Evolutionary conservation across 2,329 filamentous ascomycete genomes (phyloP).

Genomic region (Fusarium irregulare): DNA sequence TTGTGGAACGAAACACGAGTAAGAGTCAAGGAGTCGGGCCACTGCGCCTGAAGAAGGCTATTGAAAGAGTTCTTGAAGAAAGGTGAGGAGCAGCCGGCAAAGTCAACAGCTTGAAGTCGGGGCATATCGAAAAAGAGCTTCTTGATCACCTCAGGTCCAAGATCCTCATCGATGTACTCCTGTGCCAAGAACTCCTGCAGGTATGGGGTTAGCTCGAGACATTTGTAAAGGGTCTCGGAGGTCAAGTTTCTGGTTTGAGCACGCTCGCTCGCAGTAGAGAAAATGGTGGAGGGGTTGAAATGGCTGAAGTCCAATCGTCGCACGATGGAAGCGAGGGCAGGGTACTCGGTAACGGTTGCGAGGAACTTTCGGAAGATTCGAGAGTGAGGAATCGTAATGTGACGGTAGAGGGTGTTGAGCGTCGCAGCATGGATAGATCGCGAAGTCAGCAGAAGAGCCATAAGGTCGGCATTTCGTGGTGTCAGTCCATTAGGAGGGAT

Average conservation of each 20-base stretch:
- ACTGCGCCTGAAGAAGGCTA: constrained; percentile 63
- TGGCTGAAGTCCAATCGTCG: constrained; percentile 86
- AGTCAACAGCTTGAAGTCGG: constrained; percentile 75
- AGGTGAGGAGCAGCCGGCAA: constrained; percentile 78
- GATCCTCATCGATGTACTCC: constrained; percentile 83
- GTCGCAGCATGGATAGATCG: constrained; percentile 78
- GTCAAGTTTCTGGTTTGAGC: constrained; percentile 81
- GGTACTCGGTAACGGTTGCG: constrained; percentile 73
- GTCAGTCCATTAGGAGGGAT: constrained; percentile 78
- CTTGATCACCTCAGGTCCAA: constrained; percentile 73
- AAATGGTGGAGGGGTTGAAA: constrained; percentile 83
- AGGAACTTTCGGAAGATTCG: constrained; percentile 86
- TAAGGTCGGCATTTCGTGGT: constrained; percentile 80
- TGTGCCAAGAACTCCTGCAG: constrained; percentile 83
- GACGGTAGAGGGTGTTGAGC: constrained; percentile 78
- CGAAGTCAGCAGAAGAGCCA: constrained; percentile 82
- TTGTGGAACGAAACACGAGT: constrained; percentile 81
- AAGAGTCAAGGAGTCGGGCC: constrained; percentile 68
- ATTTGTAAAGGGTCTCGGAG: constrained; percentile 76
- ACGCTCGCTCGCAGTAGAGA: constrained; percentile 79
- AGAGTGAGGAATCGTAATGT: constrained; percentile 86
- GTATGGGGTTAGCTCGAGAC: constrained; percentile 76
- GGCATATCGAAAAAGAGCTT: constrained; percentile 78
- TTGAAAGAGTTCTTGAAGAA: constrained; percentile 75
- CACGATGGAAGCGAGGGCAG: constrained; percentile 78